Percentiles rank a stretch among this genome's conserved stretches.
phyloP scores from a whole-genome alignment of 1,284 basidiomycete genomes.

The Leucoagaricus sp. region DNA sequence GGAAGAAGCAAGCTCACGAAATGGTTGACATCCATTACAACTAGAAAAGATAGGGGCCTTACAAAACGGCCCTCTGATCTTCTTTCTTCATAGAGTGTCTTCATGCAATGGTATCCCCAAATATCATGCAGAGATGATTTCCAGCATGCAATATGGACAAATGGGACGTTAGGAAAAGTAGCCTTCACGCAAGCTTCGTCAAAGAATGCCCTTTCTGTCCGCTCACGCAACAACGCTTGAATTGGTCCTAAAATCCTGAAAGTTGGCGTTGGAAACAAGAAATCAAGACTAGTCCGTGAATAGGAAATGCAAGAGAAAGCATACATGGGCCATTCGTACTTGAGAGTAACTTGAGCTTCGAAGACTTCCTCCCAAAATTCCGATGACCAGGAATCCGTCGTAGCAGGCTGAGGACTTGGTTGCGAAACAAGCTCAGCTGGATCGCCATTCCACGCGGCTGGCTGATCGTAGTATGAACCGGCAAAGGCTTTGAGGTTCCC shows the following conservation, averaged over 20 bases:
- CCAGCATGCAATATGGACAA: conserved; percentile 24
- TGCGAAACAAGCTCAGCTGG: conserved; percentile 25
- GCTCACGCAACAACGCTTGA: conserved; percentile 22
- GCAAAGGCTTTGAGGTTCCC: conserved; percentile 27
- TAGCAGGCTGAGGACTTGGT: conserved; percentile 18
- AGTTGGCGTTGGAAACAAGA: too few relatives aligned
- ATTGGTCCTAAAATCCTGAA: conserved; percentile 19
- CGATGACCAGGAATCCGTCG: conserved; percentile 23
- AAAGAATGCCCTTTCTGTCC: conserved; percentile 25
- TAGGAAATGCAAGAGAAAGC: background rate
- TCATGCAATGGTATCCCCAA: conserved; percentile 26
- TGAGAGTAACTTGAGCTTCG: conserved; percentile 5
- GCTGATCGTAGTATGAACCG: conserved; percentile 32
- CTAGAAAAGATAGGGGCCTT: conserved; percentile 22
- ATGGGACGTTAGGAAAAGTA: conserved; percentile 25
- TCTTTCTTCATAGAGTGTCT: conserved; percentile 22
- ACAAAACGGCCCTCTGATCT: conserved; percentile 13
- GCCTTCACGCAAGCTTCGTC: conserved; percentile 20
- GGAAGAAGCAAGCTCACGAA: conserved; percentile 24
- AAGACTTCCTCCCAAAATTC: conserved; percentile 24
- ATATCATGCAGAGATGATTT: conserved; percentile 24
- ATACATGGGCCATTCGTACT: background rate
- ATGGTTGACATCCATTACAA: conserved; percentile 30
- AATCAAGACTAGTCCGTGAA: too few relatives aligned
- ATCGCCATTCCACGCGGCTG: conserved; percentile 22